Evolutionary conservation across 345 rosid species (phyloP), one percentile per base, ranked within the genome.

Genomic region (Schrenkiella parvula): DNA sequence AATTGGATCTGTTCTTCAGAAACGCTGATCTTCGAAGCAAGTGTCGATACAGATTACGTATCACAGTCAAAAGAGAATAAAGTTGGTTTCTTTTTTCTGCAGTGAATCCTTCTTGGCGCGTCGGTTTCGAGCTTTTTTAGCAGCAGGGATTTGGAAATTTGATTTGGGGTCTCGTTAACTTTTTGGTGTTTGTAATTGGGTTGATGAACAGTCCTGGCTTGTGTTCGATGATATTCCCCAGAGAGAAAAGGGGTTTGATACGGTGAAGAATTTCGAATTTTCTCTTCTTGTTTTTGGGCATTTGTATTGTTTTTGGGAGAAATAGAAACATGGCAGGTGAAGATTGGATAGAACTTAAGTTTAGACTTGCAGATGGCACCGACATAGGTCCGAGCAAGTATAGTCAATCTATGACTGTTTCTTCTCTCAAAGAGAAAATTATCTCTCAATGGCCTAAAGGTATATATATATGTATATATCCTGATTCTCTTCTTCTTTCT

Each of bases 361-460:
- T 87, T 80, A 84, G 88, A 78, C 79, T 87, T 7, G 81, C 85
- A 4, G 90, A 89, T 79, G 90, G 90, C 25, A 82, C 78, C 17
- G 92, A 89, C 67, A 83, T 85, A 72, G 90, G 92, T 32, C 87
- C 95, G 5, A 74, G 17, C 76, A 84, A 81, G 79, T 87, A 80
- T 56, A 74, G 70, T 79, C 82, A 79, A 37, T 75, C 88, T n/a
- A 79, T 82, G 31, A 81, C 86, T 59, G 86, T 89, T 69, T 81
- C 82, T 56, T 77, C 85, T 69, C 91, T 87, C 55, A 89, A 87
- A 50, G 92, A 87, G 79, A 83, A 78, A 63, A 80, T 85, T 68
- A 77, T 86, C 56, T 60, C 87, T 52, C 83, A 83, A 60, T 89
- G 88, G 88, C 87, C 90, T 60, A 82, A 81, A 79, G 87, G 89